A percentile compares a stretch with the other conserved stretches of the same genome.
Conservation (phyloP, 2,329 filamentous ascomycete genomes). For the Diaporthe eres region DNA sequence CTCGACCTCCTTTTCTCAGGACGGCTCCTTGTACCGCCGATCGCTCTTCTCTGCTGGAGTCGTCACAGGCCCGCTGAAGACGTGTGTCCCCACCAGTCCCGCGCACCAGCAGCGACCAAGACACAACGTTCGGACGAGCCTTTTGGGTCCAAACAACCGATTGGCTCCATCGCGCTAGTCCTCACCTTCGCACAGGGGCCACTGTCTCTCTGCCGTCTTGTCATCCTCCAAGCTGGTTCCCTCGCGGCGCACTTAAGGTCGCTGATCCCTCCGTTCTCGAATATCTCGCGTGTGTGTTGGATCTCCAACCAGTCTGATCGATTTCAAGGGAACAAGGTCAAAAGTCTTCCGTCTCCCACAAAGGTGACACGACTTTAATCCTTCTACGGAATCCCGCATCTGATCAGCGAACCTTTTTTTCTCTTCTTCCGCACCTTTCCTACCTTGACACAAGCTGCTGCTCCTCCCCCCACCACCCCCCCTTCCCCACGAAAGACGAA, state of each 20-base stretch:
- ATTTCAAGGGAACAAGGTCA: conserved; percentile 28
- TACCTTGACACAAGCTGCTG: conserved; percentile 35
- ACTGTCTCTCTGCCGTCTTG: conserved; percentile 42
- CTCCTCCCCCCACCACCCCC: background rate
- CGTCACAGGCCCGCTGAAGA: conserved; percentile 61
- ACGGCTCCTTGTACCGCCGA: conserved; percentile 68
- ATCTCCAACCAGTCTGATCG: conserved; percentile 48
- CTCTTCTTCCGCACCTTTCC: conserved; percentile 26
- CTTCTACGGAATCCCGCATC: conserved; percentile 62
- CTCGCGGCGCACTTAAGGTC: conserved; percentile 41
- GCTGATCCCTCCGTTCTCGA: conserved; percentile 46
- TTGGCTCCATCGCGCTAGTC: conserved; percentile 55
- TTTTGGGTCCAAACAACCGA: conserved; percentile 54
- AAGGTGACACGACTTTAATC: conserved; percentile 58
- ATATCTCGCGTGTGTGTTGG: conserved; percentile 51
- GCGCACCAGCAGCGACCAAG: conserved; percentile 57
- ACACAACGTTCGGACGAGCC: conserved; percentile 59
- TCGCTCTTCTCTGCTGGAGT: conserved; percentile 58
- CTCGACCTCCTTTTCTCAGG: conserved; percentile 58
- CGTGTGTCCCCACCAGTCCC: conserved; percentile 57
- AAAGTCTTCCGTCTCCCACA: conserved; percentile 46
- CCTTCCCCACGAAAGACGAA: conserved; percentile 39
- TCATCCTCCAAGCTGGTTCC: conserved; percentile 37
- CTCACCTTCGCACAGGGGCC: conserved; percentile 45
- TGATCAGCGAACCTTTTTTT: conserved; percentile 63